A percentile compares a stretch with the other conserved stretches of the same genome.
Evolutionary conservation across 768 basidiomycete genomes (phyloP).

Genomic region (Boletus reticuloceps): DNA sequence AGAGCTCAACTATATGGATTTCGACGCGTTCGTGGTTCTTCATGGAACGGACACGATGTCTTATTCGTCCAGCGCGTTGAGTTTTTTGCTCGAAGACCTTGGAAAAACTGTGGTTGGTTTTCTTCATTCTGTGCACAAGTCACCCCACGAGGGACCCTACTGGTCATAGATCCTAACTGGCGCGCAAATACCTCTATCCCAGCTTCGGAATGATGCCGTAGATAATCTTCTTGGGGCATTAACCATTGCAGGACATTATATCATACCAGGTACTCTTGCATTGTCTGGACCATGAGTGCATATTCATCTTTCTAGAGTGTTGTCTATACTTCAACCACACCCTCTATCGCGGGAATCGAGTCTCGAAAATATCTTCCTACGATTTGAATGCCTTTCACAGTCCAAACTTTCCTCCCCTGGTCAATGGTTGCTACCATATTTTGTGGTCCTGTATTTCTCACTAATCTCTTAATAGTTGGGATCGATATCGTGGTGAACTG

Average conservation of each 20-base stretch:
- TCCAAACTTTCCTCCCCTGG: slow-evolving; percentile 79
- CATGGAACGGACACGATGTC: slow-evolving; percentile 94
- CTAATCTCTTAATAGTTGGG: slow-evolving; percentile 52
- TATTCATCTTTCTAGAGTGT: slow-evolving; percentile 52
- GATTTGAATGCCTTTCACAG: slow-evolving; percentile 83
- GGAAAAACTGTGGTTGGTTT: slow-evolving; percentile 80
- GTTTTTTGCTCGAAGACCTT: slow-evolving; percentile 89
- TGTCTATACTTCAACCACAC: slow-evolving; percentile 89
- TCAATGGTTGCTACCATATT: slow-evolving; percentile 53
- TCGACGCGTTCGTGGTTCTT: slow-evolving; percentile 88
- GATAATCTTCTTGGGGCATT: slow-evolving; percentile 91
- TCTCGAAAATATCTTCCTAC: slow-evolving; percentile 78
- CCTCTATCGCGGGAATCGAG: slow-evolving; percentile 82
- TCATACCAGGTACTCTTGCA: slow-evolving; percentile 70
- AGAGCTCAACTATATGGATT: slow-evolving; percentile 81
- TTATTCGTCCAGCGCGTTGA: slow-evolving; percentile 84
- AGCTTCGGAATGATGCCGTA: slow-evolving; percentile 90
- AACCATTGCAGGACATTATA: slow-evolving; percentile 85
- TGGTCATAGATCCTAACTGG: slow-evolving; percentile 78
- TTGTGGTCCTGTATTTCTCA: not conserved
- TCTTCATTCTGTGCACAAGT: not conserved
- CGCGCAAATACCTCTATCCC: slow-evolving; percentile 89
- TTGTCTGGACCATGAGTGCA: not conserved
- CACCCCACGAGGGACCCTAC: not conserved
- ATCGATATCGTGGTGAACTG: slow-evolving; percentile 90